phyloP scores from a whole-genome alignment of 495 filamentous ascomycete genomes.

The Clavariopsis aquatica region DNA sequence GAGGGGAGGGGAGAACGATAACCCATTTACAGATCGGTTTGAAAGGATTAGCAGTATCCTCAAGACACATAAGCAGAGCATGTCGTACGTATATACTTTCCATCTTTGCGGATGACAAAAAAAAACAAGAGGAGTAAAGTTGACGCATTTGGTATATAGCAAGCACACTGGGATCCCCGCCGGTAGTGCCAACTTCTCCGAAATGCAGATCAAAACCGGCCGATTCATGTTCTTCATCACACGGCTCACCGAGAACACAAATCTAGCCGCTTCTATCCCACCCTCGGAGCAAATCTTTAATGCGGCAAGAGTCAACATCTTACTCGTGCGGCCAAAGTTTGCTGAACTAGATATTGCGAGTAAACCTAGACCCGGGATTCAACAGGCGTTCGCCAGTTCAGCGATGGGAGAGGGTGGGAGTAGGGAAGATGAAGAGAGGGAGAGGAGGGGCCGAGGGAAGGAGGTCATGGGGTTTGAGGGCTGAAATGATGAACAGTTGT shows the following conservation, averaged over 20 bases:
- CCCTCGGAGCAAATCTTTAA: slow-evolving; percentile 87
- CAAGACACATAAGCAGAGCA: slow-evolving; percentile 91
- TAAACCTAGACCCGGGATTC: slow-evolving; percentile 33
- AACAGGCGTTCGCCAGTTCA: slow-evolving; percentile 35
- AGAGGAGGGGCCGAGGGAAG: background rate
- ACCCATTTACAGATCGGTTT: slow-evolving; percentile 88
- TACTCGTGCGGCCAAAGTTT: slow-evolving; percentile 80
- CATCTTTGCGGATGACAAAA: too few species aligned
- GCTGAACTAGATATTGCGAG: slow-evolving; percentile 48
- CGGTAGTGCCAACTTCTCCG: slow-evolving; percentile 58
- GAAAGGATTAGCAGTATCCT: slow-evolving; percentile 95
- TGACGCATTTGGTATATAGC: slow-evolving; percentile 21
- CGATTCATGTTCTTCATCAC: slow-evolving; percentile 89
- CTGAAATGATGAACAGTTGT: background rate
- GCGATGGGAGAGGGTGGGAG: slow-evolving; percentile 12
- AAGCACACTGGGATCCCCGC: slow-evolving; percentile 46
- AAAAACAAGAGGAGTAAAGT: too few species aligned
- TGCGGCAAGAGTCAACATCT: slow-evolving; percentile 82
- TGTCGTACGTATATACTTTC: slow-evolving; percentile 49
- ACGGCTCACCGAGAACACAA: slow-evolving; percentile 94
- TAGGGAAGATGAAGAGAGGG: background rate
- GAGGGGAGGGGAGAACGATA: slow-evolving; percentile 67
- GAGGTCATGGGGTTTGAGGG: slow-evolving; percentile 7
- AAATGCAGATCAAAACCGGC: slow-evolving; percentile 67
- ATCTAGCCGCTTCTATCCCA: slow-evolving; percentile 85